A percentile compares a stretch with the other conserved stretches of the same genome.
Conservation (phyloP, 1,284 basidiomycete genomes). For the Pseudozyma sp. region DNA sequence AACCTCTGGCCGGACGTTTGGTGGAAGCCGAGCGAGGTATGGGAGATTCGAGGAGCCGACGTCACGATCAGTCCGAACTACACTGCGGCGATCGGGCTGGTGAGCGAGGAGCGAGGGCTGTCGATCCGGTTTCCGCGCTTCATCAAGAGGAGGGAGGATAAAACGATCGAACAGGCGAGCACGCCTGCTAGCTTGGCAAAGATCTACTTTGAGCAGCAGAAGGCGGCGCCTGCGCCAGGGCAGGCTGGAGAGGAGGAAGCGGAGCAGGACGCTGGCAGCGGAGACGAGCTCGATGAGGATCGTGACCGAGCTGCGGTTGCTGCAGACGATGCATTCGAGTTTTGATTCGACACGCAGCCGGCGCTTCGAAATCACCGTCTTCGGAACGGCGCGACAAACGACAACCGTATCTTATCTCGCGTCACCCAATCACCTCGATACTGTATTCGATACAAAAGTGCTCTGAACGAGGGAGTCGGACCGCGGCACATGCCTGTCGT, state of each 20-base stretch:
- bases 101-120: constrained; percentile 75
- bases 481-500: too few species aligned
- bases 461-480: too few species aligned
- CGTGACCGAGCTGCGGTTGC: neutral
- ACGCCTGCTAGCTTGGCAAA: constrained; percentile 54
- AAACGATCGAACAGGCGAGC: constrained; percentile 53
- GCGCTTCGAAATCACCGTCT: neutral
- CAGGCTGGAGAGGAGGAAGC: constrained; percentile 15
- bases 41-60: constrained; percentile 78
- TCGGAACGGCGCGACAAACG: neutral
- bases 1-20: constrained; percentile 84
- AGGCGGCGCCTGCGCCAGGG: constrained; percentile 28
- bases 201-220: constrained; percentile 60
- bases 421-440: neutral
- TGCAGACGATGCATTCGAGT: constrained; percentile 31
- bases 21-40: constrained; percentile 78
- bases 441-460: neutral
- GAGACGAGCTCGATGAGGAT: constrained; percentile 11
- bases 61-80: constrained; percentile 90
- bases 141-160: constrained; percentile 63
- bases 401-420: neutral
- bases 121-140: constrained; percentile 70
- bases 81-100: constrained; percentile 79
- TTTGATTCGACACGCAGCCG: constrained; percentile 5
- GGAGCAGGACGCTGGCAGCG: constrained; percentile 15